Base-by-base conservation (phyloP, 257 asterid genomes). In the Solanum chmielewskii region DNA sequence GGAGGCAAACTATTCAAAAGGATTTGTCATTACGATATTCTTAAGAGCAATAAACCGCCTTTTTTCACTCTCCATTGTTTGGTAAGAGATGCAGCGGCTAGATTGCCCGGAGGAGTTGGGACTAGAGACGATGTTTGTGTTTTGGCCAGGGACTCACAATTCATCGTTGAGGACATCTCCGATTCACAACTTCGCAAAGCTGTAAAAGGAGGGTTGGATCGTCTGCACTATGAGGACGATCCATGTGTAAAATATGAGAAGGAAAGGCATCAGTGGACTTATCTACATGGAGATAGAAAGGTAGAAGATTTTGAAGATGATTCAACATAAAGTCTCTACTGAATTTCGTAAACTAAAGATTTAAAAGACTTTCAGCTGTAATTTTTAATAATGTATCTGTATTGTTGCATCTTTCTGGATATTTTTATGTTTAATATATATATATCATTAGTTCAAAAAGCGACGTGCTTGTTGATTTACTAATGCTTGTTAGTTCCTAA, bases 231-330 rank as follows among this genome's bases (percentile, higher is more conserved):
- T 77, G 99, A 94, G 89, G 96, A 96, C 5, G 99, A 97, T 87
- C 98, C 98, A 9, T 97, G 99, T 86, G 99, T 97, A 56, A 98
- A 93, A 66, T 66, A 11, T 66, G 74, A 66, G 13, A 60, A 10
- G 81, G 33, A 94, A 90, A 93, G 97, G 86, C 94, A 94, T 89
- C 84, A 92, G 81, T 95, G 99, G 99, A 97, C 92, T 60, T 97
- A 97, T 87, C 89, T 95, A 66, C 99, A 95, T 70, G 85, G 98
- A 80, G 99, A 94, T 9, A 92, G 98, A 85, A 98, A 94, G 39
- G 98, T 94, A 90, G 98, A 97, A 89, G 99, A 97, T 91, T 97
- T 97, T 83, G 99, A 97, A 90, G 97, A 97, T 88, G 98, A 97
- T 29, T 98, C 98, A 82, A 95, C 98, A 49, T 14, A 5, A 49